phyloP scores from a whole-genome alignment of 805 yeast genomes.

The Metschnikowia reukaufii region DNA sequence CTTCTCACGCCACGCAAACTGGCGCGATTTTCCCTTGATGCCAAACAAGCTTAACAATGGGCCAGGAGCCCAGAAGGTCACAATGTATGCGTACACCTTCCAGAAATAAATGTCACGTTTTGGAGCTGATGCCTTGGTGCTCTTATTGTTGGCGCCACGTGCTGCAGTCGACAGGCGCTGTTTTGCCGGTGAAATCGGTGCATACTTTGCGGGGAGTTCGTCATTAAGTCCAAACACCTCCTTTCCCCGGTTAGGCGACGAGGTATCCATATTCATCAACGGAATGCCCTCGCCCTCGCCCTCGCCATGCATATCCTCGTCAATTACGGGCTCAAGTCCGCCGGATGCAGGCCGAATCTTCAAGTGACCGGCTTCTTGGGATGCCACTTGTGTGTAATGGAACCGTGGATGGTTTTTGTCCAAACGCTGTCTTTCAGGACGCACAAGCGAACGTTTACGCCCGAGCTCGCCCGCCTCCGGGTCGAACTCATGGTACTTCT shows the following conservation, averaged over 20 bases:
- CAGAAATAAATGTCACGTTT: slow-evolving; percentile 51
- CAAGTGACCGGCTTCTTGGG: slow-evolving; percentile 61
- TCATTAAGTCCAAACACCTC: slow-evolving; percentile 64
- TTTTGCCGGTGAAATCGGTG: background rate
- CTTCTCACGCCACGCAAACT: slow-evolving; percentile 96
- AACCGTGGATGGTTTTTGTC: slow-evolving; percentile 71
- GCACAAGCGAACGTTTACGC: slow-evolving; percentile 70
- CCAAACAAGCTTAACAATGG: slow-evolving; percentile 72
- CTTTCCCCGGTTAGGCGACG: slow-evolving; percentile 36
- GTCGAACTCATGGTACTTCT: slow-evolving; percentile 39
- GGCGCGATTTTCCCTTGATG: slow-evolving; percentile 74
- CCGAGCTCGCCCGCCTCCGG: slow-evolving; percentile 42
- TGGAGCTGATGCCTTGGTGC: slow-evolving; percentile 11
- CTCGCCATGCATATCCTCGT: slow-evolving; percentile 23
- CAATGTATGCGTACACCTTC: slow-evolving; percentile 73
- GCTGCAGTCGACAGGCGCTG: background rate
- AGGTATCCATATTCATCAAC: slow-evolving; percentile 36
- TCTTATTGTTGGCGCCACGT: too few relatives aligned
- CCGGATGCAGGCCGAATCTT: slow-evolving; percentile 67
- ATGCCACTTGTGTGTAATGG: slow-evolving; percentile 74
- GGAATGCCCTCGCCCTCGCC: slow-evolving; percentile 44
- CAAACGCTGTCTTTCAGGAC: slow-evolving; percentile 76
- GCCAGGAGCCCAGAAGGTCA: slow-evolving; percentile 93
- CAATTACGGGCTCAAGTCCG: slow-evolving; percentile 58
- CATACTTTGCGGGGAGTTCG: slow-evolving; percentile 40